Evolutionary conservation across 73 alveolate genomes (phyloP), one percentile per base, ranked within the genome.

Genomic region (Effrenium voratum): DNA sequence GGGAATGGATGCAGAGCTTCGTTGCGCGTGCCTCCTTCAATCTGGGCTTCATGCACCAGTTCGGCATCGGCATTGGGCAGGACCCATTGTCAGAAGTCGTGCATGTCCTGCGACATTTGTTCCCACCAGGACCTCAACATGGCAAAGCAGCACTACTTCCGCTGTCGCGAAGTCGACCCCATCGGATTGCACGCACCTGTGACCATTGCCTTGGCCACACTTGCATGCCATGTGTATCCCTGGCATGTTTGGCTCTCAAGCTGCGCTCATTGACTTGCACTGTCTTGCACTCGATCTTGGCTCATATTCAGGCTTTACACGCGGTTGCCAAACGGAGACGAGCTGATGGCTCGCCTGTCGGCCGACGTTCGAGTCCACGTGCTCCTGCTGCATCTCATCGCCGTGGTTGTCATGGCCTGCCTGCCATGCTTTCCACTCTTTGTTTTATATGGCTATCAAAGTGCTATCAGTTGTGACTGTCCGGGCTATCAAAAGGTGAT

Each of bases 41-140:
- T 70, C 76, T 93, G 94, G 99, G 99, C 63, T 80, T 60, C 66
- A 93, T 93, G 99, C 87, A 77, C 22, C 99, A 93, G 87, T 93
- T 59, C 24, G 99, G 98, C 34, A 75, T 92, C n/a, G 98, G 98
- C 46, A 75, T 92, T 22, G 79, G 76, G 24, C 98, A 92, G 91
- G 98, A 44, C 59, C 12, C 45, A 2, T 66, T 43, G 44, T n/a
- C 26, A 34, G 81, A 2, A 55, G 22, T 22, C 16, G n/a, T 57
- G 16, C 72, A 57, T 57, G n/a, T 57, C 72, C 16, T 57, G 72
- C 72, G 16, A 41, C 34, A 16, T 43, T 16, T 41, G 90, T 10
- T 16, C 22, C 8, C 63, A 5, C 30, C 83, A 93, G 98, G 98
- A 93, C 84, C 93, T 93, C 13, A 66, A 92, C 66, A 72, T 92